A percentile compares a stretch with the other conserved stretches of the same genome.
These are phyloP conservation scores for Candolleomyces aberdarensis DNA, from an alignment of 768 basidiomycete genomes.

Conservation along the genomic window DNA sequence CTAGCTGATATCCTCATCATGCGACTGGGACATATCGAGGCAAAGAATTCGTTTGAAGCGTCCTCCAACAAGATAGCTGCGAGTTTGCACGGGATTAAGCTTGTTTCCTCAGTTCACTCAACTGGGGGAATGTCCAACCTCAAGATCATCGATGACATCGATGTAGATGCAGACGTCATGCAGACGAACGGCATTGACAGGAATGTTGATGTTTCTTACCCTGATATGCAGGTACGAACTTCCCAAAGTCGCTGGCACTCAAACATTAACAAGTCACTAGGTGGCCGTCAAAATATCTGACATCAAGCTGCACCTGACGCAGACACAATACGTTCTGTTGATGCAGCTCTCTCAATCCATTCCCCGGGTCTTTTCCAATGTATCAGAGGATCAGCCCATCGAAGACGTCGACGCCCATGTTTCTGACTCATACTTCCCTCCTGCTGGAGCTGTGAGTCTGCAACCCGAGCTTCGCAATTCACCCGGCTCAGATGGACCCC, in stretches of 20 bases:
- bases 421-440: conserved; percentile 1
- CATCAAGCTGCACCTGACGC: conserved; percentile 79
- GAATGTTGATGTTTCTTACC: conserved; percentile 45
- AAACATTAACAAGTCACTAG: conserved; percentile 34
- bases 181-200: conserved; percentile 61
- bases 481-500: conserved; percentile 18
- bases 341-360: conserved; percentile 66
- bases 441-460: conserved; percentile 31
- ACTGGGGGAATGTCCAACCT: conserved; percentile 50
- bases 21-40: conserved; percentile 85
- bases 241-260: background rate
- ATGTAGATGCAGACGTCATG: conserved; percentile 63
- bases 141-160: conserved; percentile 91
- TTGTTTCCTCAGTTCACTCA: conserved; percentile 65
- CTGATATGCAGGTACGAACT: conserved; percentile 69
- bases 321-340: conserved; percentile 75
- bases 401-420: conserved; percentile 6
- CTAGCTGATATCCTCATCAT: conserved; percentile 73
- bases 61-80: conserved; percentile 62
- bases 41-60: conserved; percentile 69
- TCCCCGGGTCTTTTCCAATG: conserved; percentile 50
- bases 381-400: conserved; percentile 16
- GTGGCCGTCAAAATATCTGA: conserved; percentile 74
- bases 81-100: conserved; percentile 77
- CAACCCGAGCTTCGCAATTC: conserved; percentile 57